Conservation (phyloP, 805 yeast species). For the Hanseniaspora hatyaiensis region DNA sequence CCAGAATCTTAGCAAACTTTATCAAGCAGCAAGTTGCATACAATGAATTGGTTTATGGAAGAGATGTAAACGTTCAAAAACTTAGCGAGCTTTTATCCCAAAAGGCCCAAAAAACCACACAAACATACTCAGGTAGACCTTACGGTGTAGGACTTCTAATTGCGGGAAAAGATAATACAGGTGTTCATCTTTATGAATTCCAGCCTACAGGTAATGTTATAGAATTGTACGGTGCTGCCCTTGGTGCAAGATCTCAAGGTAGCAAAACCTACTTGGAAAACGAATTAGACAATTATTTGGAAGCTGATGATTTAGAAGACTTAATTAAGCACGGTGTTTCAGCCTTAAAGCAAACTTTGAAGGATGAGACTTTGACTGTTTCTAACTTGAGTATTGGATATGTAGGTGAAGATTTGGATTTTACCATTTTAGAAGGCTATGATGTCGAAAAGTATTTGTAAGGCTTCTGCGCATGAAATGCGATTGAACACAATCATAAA, state of each 20-base stretch:
- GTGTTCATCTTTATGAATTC: conserved; percentile 88
- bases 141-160: conserved; percentile 92
- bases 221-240: conserved; percentile 87
- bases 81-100: conserved; percentile 84
- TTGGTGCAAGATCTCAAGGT: conserved; percentile 98
- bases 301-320: conserved; percentile 50
- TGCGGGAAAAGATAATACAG: conserved; percentile 84
- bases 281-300: conserved; percentile 55
- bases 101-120: conserved; percentile 95
- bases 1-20: conserved; percentile 80
- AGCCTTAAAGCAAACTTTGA: conserved; percentile 88
- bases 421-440: conserved; percentile 76
- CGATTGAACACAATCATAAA: too few relatives aligned
- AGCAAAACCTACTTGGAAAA: conserved; percentile 93
- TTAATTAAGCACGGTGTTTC: conserved; percentile 75
- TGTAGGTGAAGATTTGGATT: conserved; percentile 71
- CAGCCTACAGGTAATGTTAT: conserved; percentile 90
- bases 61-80: conserved; percentile 70
- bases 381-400: conserved; percentile 83
- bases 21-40: conserved; percentile 85
- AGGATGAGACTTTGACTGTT: conserved; percentile 78
- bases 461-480: background rate
- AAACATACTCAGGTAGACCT: conserved; percentile 91
- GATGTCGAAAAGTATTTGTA: conserved; percentile 40
- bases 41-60: conserved; percentile 70